Conservation (phyloP, 1,284 basidiomycete species). For the Moesziomyces parantarcticus region DNA sequence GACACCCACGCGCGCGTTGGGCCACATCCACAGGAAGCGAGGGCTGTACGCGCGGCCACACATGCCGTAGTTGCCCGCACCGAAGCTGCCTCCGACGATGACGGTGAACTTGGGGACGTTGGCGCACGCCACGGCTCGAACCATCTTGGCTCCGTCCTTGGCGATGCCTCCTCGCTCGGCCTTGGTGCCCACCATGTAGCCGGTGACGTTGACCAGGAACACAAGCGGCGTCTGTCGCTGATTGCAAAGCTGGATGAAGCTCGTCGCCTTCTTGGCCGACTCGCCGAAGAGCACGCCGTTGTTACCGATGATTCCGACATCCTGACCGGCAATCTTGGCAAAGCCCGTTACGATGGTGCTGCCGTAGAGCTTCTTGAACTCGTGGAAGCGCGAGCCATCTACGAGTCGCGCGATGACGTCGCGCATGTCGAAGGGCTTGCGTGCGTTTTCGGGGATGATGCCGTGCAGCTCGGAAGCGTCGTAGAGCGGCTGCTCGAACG, state of each 20-base stretch:
- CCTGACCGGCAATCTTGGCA: conserved; percentile 69
- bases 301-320: conserved; percentile 80
- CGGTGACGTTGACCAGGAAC: conserved; percentile 91
- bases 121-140: conserved; percentile 91
- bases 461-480: conserved; percentile 84
- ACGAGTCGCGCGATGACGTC: conserved; percentile 91
- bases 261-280: conserved; percentile 90
- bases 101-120: conserved; percentile 94
- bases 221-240: conserved; percentile 88
- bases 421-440: conserved; percentile 89
- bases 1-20: conserved; percentile 92
- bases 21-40: conserved; percentile 97
- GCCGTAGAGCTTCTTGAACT: conserved; percentile 95
- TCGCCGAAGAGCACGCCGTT: conserved; percentile 94
- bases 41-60: conserved; percentile 79
- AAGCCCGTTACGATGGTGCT: conserved; percentile 83
- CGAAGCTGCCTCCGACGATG: conserved; percentile 92
- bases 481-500: conserved; percentile 81
- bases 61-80: conserved; percentile 84
- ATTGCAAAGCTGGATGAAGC: conserved; percentile 93
- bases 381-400: conserved; percentile 89
- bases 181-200: conserved; percentile 93
- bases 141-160: conserved; percentile 98
- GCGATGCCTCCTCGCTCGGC: conserved; percentile 94
- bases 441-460: conserved; percentile 87